These are phyloP conservation scores for Penicillium hesseltinei DNA, from an alignment of 2,329 filamentous ascomycete species.

Conservation along the genomic window DNA sequence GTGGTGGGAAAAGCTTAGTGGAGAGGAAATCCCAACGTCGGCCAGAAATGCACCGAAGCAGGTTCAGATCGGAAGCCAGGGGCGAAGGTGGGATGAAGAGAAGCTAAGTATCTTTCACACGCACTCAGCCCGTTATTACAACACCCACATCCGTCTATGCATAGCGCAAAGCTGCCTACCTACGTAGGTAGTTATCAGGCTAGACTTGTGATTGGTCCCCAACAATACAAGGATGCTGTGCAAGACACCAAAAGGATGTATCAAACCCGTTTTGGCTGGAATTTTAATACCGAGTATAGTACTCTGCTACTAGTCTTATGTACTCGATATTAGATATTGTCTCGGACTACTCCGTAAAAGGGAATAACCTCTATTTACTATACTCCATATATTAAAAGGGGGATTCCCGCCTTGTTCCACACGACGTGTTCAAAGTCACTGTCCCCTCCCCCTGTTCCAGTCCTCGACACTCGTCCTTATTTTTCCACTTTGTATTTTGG, in stretches of 20 bases:
- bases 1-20: background rate
- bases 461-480: background rate
- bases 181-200: background rate
- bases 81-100: background rate
- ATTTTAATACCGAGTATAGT: background rate
- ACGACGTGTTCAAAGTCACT: background rate
- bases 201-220: background rate
- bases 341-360: background rate
- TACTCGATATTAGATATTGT: background rate
- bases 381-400: background rate
- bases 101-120: background rate
- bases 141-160: background rate
- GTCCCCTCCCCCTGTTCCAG: no score
- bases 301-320: background rate
- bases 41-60: background rate
- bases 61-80: background rate
- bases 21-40: background rate
- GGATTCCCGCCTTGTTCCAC: background rate
- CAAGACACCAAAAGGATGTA: background rate
- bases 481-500: background rate
- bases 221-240: background rate
- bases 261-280: background rate
- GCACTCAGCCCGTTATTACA: slow-evolving; percentile 3
- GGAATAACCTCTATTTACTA: background rate
- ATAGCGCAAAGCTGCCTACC: background rate